These are phyloP conservation scores for Gossypium arboreum DNA, from an alignment of 345 rosid species.

Conservation along the genomic window DNA sequence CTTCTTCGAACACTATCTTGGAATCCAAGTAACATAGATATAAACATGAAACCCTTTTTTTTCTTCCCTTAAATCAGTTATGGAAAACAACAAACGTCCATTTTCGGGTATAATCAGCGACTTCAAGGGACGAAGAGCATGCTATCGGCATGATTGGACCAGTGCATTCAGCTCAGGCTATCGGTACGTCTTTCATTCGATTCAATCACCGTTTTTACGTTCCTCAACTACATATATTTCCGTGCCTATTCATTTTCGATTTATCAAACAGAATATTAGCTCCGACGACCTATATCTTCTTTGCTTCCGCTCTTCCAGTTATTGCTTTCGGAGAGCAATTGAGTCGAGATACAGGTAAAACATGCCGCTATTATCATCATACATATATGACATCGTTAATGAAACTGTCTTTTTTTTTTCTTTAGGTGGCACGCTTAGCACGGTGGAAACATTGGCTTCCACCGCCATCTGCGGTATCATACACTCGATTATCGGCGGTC, in stretches of 20 bases:
- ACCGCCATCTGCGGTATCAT: conserved; percentile 79
- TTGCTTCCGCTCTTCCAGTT: conserved; percentile 88
- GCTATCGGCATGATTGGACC: conserved; percentile 67
- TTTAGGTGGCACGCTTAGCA: conserved; percentile 62
- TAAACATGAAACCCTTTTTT: background rate
- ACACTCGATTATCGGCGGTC: conserved; percentile 79
- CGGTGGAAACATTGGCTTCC: conserved; percentile 72
- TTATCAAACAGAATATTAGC: conserved; percentile 50
- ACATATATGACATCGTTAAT: background rate
- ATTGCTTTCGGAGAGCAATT: conserved; percentile 88
- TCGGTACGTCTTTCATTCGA: conserved; percentile 31
- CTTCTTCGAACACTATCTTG: background rate
- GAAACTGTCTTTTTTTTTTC: no score
- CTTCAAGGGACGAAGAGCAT: conserved; percentile 50
- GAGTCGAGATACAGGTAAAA: conserved; percentile 67
- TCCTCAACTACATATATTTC: background rate
- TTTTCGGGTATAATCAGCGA: conserved; percentile 60
- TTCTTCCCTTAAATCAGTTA: conserved; percentile 23
- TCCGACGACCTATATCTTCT: conserved; percentile 69
- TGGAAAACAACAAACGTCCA: conserved; percentile 48
- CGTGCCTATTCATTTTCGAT: no score
- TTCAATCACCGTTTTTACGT: background rate
- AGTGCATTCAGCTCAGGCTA: conserved; percentile 40
- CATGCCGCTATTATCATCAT: background rate
- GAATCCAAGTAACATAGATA: background rate